Evolutionary conservation across 305 asterid species (phyloP), one percentile per base, ranked within the genome.

Genomic region (Fraxinus xanthoxyloides): DNA sequence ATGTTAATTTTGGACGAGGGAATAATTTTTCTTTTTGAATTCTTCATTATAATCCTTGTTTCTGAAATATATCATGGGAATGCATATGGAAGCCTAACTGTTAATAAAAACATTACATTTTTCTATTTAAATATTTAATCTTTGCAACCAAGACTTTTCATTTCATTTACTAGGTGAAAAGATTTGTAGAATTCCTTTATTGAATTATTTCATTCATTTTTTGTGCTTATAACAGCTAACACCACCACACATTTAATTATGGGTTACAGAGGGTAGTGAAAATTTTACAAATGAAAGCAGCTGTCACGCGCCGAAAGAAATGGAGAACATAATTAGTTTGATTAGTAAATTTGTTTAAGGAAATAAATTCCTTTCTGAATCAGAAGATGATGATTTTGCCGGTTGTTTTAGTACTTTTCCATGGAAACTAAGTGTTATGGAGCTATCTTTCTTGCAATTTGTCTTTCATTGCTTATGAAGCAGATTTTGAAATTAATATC

Each of bases 391-490:
- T 73, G 5, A 31, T 38, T 74, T 48, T 54, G 32, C 40, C 15
- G 24, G 74, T 69, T 78, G 36, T 72, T 72, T 26, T 73, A 7
- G 48, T 79, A 78, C 75, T 77, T 83, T 31, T 72, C 30, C 59
- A 23, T 76, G 69, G 38, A 72, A 54, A 19, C 59, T 56, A 28
- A 43, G 21, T 40, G 9, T 17, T 81, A 35, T 63, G 76, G 24
- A 40, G 38, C 73, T 30, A 59, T 32, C 5, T 46, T 51, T 28
- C 26, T 1, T 13, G 77, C 38, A 76, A 43, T 48, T 75, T 6
- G 19, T 17, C 38, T 12, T 8, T 17, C 1, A 30, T 59, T 21
- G 73, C 48, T 8, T 79, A 83, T n/a, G 40, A 61, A 46, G 67
- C 26, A 32, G 38, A 8, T 82, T 38, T 72, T 70, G 19, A 48